Evolutionary conservation across 805 yeast genomes (phyloP).

Genomic region (Tetrapisispora pingtungensis): DNA sequence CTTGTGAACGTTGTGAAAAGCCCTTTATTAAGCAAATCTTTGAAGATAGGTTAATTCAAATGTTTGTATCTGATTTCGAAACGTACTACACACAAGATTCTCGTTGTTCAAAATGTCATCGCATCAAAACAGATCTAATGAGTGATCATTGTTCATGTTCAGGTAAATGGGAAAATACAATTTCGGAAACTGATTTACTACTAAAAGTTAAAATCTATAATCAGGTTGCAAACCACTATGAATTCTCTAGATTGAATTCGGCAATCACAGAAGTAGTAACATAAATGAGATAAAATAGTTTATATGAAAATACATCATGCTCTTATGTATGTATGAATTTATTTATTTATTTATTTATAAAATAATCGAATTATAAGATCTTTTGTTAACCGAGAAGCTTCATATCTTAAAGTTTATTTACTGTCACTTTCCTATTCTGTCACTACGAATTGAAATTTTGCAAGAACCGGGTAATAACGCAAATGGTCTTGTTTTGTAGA

Average conservation of each 20-base stretch:
- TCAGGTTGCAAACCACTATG: conserved; percentile 51
- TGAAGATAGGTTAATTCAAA: conserved; percentile 71
- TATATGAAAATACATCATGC: no score
- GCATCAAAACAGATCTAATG: conserved; percentile 56
- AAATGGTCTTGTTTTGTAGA: no score
- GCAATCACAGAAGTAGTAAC: background rate
- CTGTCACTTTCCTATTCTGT: background rate
- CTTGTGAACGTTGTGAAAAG: conserved; percentile 57
- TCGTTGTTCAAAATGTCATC: conserved; percentile 67
- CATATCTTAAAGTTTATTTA: background rate
- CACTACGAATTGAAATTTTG: no score
- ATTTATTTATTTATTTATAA: no score
- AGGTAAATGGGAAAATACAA: conserved; percentile 66
- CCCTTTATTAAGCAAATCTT: conserved; percentile 55
- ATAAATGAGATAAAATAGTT: background rate
- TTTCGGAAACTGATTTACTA: conserved; percentile 36
- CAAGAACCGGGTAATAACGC: background rate
- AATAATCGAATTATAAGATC: no score
- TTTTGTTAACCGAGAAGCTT: no score
- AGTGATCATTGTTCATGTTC: conserved; percentile 77
- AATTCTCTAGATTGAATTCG: conserved; percentile 41
- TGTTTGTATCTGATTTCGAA: conserved; percentile 45
- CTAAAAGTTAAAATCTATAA: conserved; percentile 39
- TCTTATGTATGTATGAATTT: no score
- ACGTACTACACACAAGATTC: conserved; percentile 69